Base-by-base conservation (phyloP, 179 eudicot species). In the Spinacia oleracea region DNA sequence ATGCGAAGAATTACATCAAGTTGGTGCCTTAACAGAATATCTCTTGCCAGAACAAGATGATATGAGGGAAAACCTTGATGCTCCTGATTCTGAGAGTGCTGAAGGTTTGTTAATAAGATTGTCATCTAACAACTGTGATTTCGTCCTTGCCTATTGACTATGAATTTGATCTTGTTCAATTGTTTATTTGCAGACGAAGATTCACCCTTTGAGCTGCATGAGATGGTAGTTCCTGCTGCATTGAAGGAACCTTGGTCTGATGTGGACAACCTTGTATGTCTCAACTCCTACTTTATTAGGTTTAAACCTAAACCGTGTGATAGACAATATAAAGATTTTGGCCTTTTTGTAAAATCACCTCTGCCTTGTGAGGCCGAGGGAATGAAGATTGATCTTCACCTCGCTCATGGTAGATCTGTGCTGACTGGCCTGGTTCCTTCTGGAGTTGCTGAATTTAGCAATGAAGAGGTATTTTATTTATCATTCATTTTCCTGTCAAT, bases 161-260 rank as follows among this genome's bases (percentile, higher is more conserved):
- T 60, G 72, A 73, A 51, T 74, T 25, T 72, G 59, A 65, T 60
- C 53, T 42, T 78, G 77, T 48, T 73, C n/a, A 29, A 58, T 80
- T 80, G 74, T 72, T 77, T 82, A 31, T 82, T 78, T 81, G 84
- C 86, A 96, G 99, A 90, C 64, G 94, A 89, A 77, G 84, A 83
- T 73, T 86, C 91, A 46, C 81, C 92, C 69, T 77, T 79, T 78
- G 96, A 87, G 84, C 86, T 94, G 69, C 90, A 94, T 80, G 99
- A 94, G 87, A 92, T 96, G 98, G 87, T 92, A 84, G 88, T 92
- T 85, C 98, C 99, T 78, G 78, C 90, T 80, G 85, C 78, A 60
- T 87, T 96, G 69, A 87, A 81, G 85, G 89, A 83, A 79, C 89
- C 90, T 75, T 92, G 92, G 96, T 55, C 73, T 78, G 81, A 76